A percentile compares a stretch with the other conserved stretches of the same genome.
Evolutionary conservation across 495 filamentous ascomycete genomes (phyloP).

Genomic region (Talaromyces wortmannii): DNA sequence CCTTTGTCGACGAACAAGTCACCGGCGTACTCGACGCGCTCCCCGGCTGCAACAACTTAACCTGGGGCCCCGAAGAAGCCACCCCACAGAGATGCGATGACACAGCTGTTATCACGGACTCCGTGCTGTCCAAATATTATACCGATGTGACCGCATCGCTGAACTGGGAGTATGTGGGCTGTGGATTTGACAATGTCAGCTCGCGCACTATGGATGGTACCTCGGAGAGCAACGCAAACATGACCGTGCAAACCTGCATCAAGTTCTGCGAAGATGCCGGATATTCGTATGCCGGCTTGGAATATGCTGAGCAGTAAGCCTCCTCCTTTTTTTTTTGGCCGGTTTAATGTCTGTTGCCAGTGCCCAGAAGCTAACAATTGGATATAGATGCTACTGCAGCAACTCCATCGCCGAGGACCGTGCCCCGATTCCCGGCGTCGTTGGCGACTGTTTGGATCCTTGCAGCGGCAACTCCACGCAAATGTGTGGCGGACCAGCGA

Average conservation of each 20-base stretch:
- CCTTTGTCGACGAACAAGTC: conserved; percentile 30
- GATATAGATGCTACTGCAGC: conserved; percentile 13
- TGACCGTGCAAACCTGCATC: conserved; percentile 16
- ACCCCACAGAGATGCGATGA: conserved; percentile 6
- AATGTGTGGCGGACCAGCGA: conserved; percentile 5
- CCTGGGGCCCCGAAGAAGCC: conserved; percentile 14
- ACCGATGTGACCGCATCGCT: conserved; percentile 5
- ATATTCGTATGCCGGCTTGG: conserved; percentile 11
- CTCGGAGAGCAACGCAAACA: conserved; percentile 2
- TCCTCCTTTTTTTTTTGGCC: neutral
- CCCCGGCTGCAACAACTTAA: conserved; percentile 38
- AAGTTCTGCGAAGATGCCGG: conserved; percentile 11
- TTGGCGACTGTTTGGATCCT: conserved; percentile 9
- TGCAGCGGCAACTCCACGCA: conserved; percentile 4
- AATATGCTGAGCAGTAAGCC: conserved; percentile 2
- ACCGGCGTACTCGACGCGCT: conserved; percentile 26
- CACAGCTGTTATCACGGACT: neutral
- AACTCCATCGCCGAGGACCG: conserved; percentile 9
- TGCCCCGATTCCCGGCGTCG: conserved; percentile 10
- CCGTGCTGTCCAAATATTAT: neutral
- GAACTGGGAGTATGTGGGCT: conserved; percentile 47
- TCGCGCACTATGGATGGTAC: conserved; percentile 3
- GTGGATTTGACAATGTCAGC: conserved; percentile 24
- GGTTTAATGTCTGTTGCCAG: too few relatives aligned
- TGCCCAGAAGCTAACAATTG: too few relatives aligned